Conservation (phyloP, 306 rosid species). For the Cyclanthera cordifolia region DNA sequence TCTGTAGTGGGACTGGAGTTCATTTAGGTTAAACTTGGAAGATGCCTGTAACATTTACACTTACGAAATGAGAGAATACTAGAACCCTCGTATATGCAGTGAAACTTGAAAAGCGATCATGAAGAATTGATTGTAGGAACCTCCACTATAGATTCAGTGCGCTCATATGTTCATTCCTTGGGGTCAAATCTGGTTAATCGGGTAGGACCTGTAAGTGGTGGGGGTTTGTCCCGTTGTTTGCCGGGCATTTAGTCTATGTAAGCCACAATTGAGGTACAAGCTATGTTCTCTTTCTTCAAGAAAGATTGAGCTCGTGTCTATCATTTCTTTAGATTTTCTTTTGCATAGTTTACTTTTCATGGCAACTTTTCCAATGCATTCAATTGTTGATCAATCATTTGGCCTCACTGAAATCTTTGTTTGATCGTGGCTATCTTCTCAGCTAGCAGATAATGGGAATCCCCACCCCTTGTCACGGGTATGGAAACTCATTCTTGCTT, state of each 20-base stretch:
- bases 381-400: not conserved
- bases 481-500: not conserved
- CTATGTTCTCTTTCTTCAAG: not conserved
- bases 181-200: not conserved
- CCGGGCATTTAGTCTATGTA: not conserved
- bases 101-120: not conserved
- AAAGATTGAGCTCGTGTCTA: not conserved
- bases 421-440: not conserved
- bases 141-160: too few relatives aligned
- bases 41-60: not conserved
- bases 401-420: not conserved
- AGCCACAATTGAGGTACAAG: not conserved
- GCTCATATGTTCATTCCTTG: not conserved
- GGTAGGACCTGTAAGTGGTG: not conserved
- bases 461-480: not conserved
- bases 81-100: not conserved
- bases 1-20: not conserved
- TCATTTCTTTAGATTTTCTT: not conserved
- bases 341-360: not conserved
- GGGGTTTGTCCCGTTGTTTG: not conserved
- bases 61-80: not conserved
- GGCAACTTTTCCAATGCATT: not conserved
- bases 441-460: not conserved
- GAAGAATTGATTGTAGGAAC: slow-evolving; percentile 2
- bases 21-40: not conserved